phyloP scores from a whole-genome alignment of 2,329 filamentous ascomycete species.

The Epichloe glyceriae region DNA sequence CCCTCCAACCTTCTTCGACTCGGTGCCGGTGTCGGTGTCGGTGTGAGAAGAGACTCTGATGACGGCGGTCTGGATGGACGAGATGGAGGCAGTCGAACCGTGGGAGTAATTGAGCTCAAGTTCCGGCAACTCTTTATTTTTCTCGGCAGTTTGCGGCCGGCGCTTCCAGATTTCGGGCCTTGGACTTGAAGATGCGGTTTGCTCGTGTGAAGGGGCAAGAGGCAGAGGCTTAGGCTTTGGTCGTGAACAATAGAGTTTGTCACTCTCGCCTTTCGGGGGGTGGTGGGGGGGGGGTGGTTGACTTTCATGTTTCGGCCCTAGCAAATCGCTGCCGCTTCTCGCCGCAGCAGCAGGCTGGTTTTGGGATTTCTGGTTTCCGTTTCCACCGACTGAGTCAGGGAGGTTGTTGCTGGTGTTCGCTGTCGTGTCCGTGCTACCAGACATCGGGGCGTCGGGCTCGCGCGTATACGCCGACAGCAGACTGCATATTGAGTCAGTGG shows the following conservation, averaged over 20 bases:
- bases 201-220: slow-evolving; percentile 8
- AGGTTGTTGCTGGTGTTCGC: slow-evolving; percentile 1
- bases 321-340: neutral
- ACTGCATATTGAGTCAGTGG: slow-evolving; percentile 38
- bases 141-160: slow-evolving; percentile 36
- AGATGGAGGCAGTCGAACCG: slow-evolving; percentile 32
- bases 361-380: neutral
- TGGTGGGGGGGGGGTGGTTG: slow-evolving; percentile 7
- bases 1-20: neutral
- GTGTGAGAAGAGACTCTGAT: neutral
- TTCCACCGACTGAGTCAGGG: neutral
- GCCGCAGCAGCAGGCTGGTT: neutral
- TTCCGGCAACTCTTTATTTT: slow-evolving; percentile 31
- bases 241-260: slow-evolving; percentile 6
- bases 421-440: slow-evolving; percentile 6
- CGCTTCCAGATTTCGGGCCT: slow-evolving; percentile 33
- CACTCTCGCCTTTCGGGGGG: slow-evolving; percentile 14
- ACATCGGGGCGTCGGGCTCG: slow-evolving; percentile 25
- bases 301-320: neutral
- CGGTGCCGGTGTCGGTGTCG: neutral
- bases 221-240: slow-evolving; percentile 8
- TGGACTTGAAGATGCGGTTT: slow-evolving; percentile 17
- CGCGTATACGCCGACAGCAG: slow-evolving; percentile 42
- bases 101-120: slow-evolving; percentile 36
- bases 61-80: slow-evolving; percentile 5